phyloP scores from a whole-genome alignment of 1,284 basidiomycete species.

The Malassezia globosa region DNA sequence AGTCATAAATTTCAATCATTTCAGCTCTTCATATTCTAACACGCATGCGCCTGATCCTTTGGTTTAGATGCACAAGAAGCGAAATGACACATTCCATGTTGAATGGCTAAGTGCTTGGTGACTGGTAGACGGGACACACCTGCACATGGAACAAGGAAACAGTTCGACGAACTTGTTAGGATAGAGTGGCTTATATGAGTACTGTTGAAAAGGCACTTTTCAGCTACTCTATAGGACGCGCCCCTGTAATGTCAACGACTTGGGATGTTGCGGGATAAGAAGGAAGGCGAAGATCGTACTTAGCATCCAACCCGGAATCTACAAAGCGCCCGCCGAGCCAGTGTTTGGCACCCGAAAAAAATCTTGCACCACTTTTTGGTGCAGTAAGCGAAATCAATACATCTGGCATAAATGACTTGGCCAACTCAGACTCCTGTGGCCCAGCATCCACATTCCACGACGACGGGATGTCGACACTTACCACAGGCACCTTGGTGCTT shows the following conservation, averaged over 20 bases:
- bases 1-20: too few species aligned
- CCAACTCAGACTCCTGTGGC: slow-evolving; percentile 15
- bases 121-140: too few species aligned
- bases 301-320: slow-evolving; percentile 48
- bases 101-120: too few species aligned
- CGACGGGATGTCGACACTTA: slow-evolving; percentile 76
- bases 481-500: slow-evolving; percentile 23
- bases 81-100: too few species aligned
- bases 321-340: slow-evolving; percentile 88
- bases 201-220: too few species aligned
- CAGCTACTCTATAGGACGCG: not conserved
- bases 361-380: slow-evolving; percentile 73
- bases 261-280: slow-evolving; percentile 34
- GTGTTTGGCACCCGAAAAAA: slow-evolving; percentile 62
- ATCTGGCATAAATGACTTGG: slow-evolving; percentile 58
- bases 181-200: too few species aligned
- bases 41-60: too few species aligned
- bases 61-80: too few species aligned
- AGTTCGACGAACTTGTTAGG: not conserved
- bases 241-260: slow-evolving; percentile 42
- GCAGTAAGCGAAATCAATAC: slow-evolving; percentile 82
- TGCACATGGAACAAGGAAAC: not conserved
- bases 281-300: slow-evolving; percentile 29
- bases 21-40: too few species aligned
- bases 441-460: slow-evolving; percentile 89